Base-by-base conservation (phyloP, 768 basidiomycete genomes). In the Gymnopilus dilepis region DNA sequence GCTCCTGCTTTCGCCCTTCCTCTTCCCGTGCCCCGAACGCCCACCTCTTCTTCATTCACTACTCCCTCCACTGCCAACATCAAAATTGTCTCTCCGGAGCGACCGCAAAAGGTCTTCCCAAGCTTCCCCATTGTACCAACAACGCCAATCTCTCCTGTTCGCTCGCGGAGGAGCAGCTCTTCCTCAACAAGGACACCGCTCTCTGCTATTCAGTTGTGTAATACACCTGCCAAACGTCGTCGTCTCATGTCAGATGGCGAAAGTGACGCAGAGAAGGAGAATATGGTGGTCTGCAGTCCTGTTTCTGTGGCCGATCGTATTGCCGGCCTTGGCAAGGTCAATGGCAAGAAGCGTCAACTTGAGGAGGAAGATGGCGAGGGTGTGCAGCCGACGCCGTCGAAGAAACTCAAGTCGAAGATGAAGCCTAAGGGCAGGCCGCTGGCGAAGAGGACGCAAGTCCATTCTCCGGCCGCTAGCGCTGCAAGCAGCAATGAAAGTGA, bases 201-300 rank as follows among this genome's bases (percentile, higher is more conserved):
- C 21, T 66, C 62, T 1, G 58, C 65, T 21, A 69, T 69, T 26
- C 70, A 69, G 37, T 59, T 62, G 12, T 51, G 57, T 24, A 62
- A 58, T 19, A 65, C 72, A 30, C 77, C 79, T 21, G 71, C 75
- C 21, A 79, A 77, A 63, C 79, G 65, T 17, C 66, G 68, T 21
- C 58, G 62, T 38, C 40, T 68, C 24, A 56, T 61, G 57, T 15
- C 52, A 30, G 62, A 62, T 6, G 60, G 62, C 31, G 64, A 67
- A 72, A 26, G 65, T 3, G 73, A 87, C 1, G 73, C 86, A 0
- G 73, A 88, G 70, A 91, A 91, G 73, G 90, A 92, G 70, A 91
- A 91, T 67, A 60, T 43, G 19, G n/a, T 53, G 22, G 48, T 30
- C 8, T 52, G 5, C 7, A 51, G 58, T 30, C 28, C 71, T 75